Base-by-base conservation (phyloP, 805 yeast species). In the Wickerhamiella bombiphila region DNA sequence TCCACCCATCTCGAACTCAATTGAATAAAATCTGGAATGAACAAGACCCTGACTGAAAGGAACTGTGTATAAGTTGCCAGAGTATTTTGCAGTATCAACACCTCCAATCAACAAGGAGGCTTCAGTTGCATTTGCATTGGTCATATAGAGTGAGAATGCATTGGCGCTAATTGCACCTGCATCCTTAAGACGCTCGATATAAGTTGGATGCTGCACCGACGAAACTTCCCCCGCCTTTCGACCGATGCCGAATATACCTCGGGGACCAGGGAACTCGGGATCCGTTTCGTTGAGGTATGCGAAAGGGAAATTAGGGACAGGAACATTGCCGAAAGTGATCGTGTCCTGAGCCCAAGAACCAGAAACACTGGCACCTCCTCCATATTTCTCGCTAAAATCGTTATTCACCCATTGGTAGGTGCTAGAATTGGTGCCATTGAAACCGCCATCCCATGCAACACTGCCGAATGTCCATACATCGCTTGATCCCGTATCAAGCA, bases 401-500 rank as follows among this genome's bases (percentile, higher is more conserved):
- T 15, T 22, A 32, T 24, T 33, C 7, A 29, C 19, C 25, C 24
- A 34, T 13, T 44, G 26, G 44, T 33, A 53, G 4, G 55, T 42
- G n/a, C 35, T 38, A 1, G 55, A 48, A 25, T 39, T 32, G 18
- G 45, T 16, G 2, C 50, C 44, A 38, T 49, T 46, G 36, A 42
- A 56, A 7, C 38, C 20, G 61, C 52, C 29, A 3, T 20, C 7
- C 14, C 35, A 32, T 3, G 42, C 40, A 22, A 30, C 13, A 29
- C 22, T 32, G 35, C 63, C 59, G 40, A 67, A 61, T 11, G 74
- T 68, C 79, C 79, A 76, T 18, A 76, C 54, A 51, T 77, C 83
- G 0, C 78, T 66, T 0, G 81, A 74, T 2, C 85, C 86, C 1
- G 85, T 77, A 49, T 77, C 86, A 5, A 77, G 53, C 26, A 74